Conservation (phyloP, 2,329 filamentous ascomycete genomes). For the Huntiella savannae region DNA sequence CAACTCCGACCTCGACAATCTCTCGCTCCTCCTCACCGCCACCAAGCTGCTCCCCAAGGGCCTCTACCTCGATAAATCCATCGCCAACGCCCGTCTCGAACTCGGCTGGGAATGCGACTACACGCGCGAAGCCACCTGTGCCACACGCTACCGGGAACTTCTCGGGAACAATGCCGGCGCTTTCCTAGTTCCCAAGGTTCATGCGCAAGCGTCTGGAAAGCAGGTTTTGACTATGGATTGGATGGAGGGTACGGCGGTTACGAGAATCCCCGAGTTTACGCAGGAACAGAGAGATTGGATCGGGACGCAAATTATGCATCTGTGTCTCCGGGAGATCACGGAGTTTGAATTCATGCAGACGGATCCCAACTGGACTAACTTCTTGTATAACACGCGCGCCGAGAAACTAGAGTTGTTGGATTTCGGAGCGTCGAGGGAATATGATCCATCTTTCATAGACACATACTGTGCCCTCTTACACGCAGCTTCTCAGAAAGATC, state of each 20-base stretch:
- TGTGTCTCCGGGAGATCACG: constrained; percentile 81
- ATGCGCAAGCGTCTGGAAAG: constrained; percentile 59
- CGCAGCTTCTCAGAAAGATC: constrained; percentile 57
- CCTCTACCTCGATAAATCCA: constrained; percentile 89
- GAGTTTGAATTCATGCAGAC: constrained; percentile 99
- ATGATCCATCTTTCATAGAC: constrained; percentile 57
- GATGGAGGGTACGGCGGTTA: constrained; percentile 72
- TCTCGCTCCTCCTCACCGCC: constrained; percentile 76
- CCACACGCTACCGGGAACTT: constrained; percentile 54
- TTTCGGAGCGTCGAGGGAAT: constrained; percentile 84
- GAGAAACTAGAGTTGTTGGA: constrained; percentile 76
- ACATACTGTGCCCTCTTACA: constrained; percentile 65
- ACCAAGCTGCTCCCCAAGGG: constrained; percentile 80
- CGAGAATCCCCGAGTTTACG: constrained; percentile 53
- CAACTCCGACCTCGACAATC: constrained; percentile 86
- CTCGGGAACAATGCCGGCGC: constrained; percentile 45
- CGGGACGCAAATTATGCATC: constrained; percentile 75
- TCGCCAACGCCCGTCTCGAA: constrained; percentile 81
- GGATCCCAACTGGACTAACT: constrained; percentile 99
- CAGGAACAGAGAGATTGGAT: constrained; percentile 90
- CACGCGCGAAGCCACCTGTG: constrained; percentile 66
- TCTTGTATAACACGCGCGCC: constrained; percentile 61
- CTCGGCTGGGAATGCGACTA: constrained; percentile 98
- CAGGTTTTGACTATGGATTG: constrained; percentile 88
- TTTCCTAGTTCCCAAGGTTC: constrained; percentile 65